These are phyloP conservation scores for Fusarium poae DNA, from an alignment of 2,329 filamentous ascomycete species.

Conservation along the genomic window DNA sequence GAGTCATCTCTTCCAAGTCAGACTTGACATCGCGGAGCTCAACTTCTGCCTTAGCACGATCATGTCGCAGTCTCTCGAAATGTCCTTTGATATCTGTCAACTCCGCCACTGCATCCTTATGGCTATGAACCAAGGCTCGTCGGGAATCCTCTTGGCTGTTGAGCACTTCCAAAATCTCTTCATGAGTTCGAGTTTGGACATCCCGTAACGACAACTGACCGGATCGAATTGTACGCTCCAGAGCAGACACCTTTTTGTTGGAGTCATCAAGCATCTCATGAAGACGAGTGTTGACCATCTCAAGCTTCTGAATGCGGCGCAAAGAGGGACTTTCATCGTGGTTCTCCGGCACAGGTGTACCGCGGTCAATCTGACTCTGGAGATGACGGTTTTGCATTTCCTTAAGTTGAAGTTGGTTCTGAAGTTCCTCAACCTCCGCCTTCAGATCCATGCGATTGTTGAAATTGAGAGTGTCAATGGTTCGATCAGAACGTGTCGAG, in stretches of 20 bases:
- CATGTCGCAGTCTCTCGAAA: constrained; percentile 87
- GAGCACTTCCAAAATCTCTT: constrained; percentile 92
- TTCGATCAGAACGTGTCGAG: constrained; percentile 86
- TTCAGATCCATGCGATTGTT: constrained; percentile 93
- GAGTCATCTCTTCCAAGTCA: constrained; percentile 83
- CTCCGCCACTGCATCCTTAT: constrained; percentile 88
- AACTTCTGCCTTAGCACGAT: constrained; percentile 82
- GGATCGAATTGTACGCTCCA: constrained; percentile 88
- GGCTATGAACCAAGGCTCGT: constrained; percentile 81
- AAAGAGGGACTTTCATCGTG: constrained; percentile 83
- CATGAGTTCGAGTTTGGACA: constrained; percentile 91
- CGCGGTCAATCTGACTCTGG: constrained; percentile 84
- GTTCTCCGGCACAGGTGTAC: constrained; percentile 72
- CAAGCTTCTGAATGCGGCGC: constrained; percentile 87
- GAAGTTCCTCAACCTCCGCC: constrained; percentile 88
- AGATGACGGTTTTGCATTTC: constrained; percentile 97
- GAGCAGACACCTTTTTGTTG: constrained; percentile 86
- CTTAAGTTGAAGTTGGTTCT: constrained; percentile 92
- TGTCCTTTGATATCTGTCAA: constrained; percentile 87
- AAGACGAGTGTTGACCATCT: constrained; percentile 89
- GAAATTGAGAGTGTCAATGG: constrained; percentile 82
- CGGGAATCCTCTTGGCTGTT: constrained; percentile 94
- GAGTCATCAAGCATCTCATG: constrained; percentile 97
- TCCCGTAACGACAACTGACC: constrained; percentile 91
- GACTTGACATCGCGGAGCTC: constrained; percentile 87